Percentiles rank a stretch among this genome's conserved stretches.
Evolutionary conservation across 768 basidiomycete species (phyloP).

Genomic region (Xerocomus brunneocitrinus): DNA sequence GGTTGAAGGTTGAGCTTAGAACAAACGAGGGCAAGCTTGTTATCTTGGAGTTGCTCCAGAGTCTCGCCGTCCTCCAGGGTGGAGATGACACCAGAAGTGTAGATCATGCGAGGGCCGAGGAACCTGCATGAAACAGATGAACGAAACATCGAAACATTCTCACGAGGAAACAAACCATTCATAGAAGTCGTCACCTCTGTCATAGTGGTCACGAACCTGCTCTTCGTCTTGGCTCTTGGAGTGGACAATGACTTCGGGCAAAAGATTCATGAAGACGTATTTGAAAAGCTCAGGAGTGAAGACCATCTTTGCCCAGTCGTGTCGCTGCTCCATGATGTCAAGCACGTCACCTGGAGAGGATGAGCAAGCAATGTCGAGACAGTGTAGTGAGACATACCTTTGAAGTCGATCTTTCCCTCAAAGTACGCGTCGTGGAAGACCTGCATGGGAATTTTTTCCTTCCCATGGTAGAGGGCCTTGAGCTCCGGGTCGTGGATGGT

Average conservation of each 20-base stretch:
- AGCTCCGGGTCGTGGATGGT: slow-evolving; percentile 82
- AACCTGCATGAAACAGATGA: slow-evolving; percentile 48
- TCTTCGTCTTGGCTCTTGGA: slow-evolving; percentile 90
- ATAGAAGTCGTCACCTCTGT: slow-evolving; percentile 97
- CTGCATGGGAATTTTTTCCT: slow-evolving; percentile 96
- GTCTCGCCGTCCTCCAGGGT: slow-evolving; percentile 71
- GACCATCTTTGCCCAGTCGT: slow-evolving; percentile 91
- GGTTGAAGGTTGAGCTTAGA: slow-evolving; percentile 88
- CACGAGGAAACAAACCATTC: slow-evolving; percentile 47
- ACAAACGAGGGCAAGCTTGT: slow-evolving; percentile 94
- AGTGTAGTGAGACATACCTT: slow-evolving; percentile 49
- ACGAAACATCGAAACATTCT: not conserved
- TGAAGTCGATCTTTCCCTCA: slow-evolving; percentile 93
- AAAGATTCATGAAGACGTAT: slow-evolving; percentile 81
- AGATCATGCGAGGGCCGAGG: slow-evolving; percentile 94
- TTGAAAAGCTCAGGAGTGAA: slow-evolving; percentile 91
- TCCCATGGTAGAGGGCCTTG: slow-evolving; percentile 72
- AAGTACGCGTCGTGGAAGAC: slow-evolving; percentile 97
- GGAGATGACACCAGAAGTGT: slow-evolving; percentile 87
- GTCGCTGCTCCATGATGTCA: slow-evolving; percentile 89
- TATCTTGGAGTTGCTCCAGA: slow-evolving; percentile 94
- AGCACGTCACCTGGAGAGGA: slow-evolving; percentile 73
- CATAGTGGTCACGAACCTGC: slow-evolving; percentile 94
- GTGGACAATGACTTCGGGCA: slow-evolving; percentile 94
- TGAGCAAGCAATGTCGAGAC: not conserved